Evolutionary conservation across 768 basidiomycete genomes (phyloP), one percentile per base, ranked within the genome.

Genomic region (Kwoniella dejecticola): DNA sequence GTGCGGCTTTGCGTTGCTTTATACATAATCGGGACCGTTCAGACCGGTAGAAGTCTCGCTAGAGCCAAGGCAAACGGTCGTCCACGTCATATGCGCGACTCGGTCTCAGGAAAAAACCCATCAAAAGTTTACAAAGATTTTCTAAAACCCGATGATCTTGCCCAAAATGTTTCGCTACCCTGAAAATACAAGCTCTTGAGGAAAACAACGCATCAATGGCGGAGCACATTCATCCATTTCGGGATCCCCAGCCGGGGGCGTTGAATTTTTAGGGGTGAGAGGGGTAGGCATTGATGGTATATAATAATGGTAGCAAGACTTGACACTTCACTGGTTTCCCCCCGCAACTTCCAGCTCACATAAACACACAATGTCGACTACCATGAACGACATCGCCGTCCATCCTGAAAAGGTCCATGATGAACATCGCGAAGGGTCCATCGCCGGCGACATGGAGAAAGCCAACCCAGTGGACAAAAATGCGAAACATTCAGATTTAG

Each of bases 401-500:
- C 23, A 48, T 26, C n/a, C 46, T 7, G 46, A 48, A n/a, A 48
- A 48, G 24, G n/a, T 23, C 6, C 46, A 48, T 23, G 26, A 48
- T 15, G 46, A 48, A n/a, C 46, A 48, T 29, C 24, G 24, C n/a
- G 46, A 48, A 17, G 46, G 23, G 11, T 48, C 46, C 24, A 29
- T 48, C 23, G 26, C 26, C 29, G 46, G 46, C 26, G 46, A 48
- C 29, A 23, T 48, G 15, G 46, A 48, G 26, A 48, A 48, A 15
- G 23, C n/a, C 8, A 48, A 48, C 11, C 24, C 15, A 48, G 23
- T 23, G 13, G n/a, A 21, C 13, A 2, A 24, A 26, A 2, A 24
- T 48, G 46, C 46, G 24, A 6, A 48, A 48, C 7, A 48, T 26
- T 48, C 46, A 23, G 46, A 48, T 48, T 27, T 48, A 27, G 46